Base-by-base conservation (phyloP, 192 early-diverging fungal genomes). In the Mortierella antarctica region DNA sequence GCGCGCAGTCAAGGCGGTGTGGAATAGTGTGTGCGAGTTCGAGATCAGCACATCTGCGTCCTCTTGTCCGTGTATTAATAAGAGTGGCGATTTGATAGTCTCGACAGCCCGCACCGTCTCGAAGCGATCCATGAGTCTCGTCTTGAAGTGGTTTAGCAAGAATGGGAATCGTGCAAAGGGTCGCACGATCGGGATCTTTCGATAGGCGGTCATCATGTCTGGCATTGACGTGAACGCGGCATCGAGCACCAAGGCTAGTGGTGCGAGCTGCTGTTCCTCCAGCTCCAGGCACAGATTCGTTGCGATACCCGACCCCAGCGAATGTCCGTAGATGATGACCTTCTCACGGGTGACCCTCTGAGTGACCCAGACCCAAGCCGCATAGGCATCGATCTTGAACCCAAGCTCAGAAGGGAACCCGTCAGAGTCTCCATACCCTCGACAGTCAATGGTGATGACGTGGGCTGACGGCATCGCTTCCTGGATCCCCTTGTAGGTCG, bases 401-500 rank as follows among this genome's bases (percentile, higher is more conserved):
- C 81, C 73, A 17, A 49, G 15, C 21, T 83, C 81, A 40, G 81
- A 75, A 10, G 81, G 81, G n/a, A 83, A 83, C 4, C 81, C 81
- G 1, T 83, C 81, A 41, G 81, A 83, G 54, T 83, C 81, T n/a
- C 81, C 81, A 61, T 75, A 83, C 14, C 81, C 81, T 50, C 81
- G 41, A 57, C 73, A 83, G 39, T 83, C 81, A 23, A 83, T 75
- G n/a, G 81, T 71, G 31, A 83, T 64, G 53, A 83, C 60, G 47
- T 83, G 73, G 4, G 81, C 81, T 10, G 68, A 57, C 1, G 81
- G 81, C 47, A 83, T 64, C 2, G 73, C 62, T 20, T 63, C 60
- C 53, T 83, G 81, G 13, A 83, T 75, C 12, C 62, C 81, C 47
- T 83, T 74, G 60, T 83, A 83, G 11, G 81, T 74, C 41, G 60